These are phyloP conservation scores for Starmera caribaea DNA, from an alignment of 805 yeast species.

Conservation along the genomic window DNA sequence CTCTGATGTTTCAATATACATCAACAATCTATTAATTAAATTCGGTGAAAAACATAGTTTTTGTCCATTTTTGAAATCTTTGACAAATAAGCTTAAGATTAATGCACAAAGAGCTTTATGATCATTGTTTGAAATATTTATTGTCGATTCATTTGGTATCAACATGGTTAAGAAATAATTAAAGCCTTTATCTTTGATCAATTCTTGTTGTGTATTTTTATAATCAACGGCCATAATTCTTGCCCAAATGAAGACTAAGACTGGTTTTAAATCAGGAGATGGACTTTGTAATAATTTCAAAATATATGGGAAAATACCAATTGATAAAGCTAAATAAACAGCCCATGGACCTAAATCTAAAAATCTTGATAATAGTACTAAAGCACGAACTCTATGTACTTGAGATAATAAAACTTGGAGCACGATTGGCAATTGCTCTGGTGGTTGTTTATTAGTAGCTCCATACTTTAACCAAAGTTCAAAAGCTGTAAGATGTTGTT, in stretches of 20 bases:
- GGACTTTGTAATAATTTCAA: constrained; percentile 85
- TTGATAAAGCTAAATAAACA: constrained; percentile 81
- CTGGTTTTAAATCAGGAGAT: constrained; percentile 91
- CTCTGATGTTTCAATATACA: constrained; percentile 61
- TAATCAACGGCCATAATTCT: constrained; percentile 94
- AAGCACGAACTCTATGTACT: constrained; percentile 85
- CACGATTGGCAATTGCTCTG: constrained; percentile 92
- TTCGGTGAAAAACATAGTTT: constrained; percentile 69
- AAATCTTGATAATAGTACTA: constrained; percentile 74
- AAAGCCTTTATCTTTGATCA: constrained; percentile 85
- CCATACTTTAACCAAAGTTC: constrained; percentile 94
- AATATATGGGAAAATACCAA: constrained; percentile 94
- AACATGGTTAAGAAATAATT: constrained; percentile 78
- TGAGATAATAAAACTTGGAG: constrained; percentile 89
- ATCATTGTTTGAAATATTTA: constrained; percentile 32
- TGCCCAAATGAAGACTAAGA: constrained; percentile 94
- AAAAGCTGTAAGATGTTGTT: constrained; percentile 92
- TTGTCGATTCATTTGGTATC: constrained; percentile 30
- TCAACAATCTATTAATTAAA: constrained; percentile 55
- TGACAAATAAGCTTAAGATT: constrained; percentile 74
- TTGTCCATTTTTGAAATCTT: constrained; percentile 74
- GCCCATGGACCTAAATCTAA: constrained; percentile 98
- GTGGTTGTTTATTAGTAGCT: constrained; percentile 73
- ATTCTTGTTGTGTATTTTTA: constrained; percentile 81
- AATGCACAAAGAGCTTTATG: constrained; percentile 96